A percentile compares a stretch with the other conserved stretches of the same genome.
These are phyloP conservation scores for Cicer pinnatifidum DNA, from an alignment of 306 rosid species.

Conservation along the genomic window DNA sequence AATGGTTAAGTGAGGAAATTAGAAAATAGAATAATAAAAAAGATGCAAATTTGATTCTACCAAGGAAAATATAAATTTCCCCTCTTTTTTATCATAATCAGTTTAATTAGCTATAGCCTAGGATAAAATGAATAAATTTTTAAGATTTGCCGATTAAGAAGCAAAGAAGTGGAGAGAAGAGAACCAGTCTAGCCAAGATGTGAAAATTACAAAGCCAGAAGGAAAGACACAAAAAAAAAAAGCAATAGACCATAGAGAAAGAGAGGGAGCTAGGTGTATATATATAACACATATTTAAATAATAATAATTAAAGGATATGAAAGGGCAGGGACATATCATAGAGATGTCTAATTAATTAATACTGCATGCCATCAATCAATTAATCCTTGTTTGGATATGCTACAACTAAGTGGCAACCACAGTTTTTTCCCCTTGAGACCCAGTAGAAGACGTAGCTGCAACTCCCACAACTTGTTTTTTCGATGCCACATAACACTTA, in stretches of 20 bases:
- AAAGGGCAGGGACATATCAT: conserved; percentile 5
- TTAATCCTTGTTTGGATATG: conserved; percentile 1
- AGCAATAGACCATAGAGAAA: neutral
- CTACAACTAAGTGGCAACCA: conserved; percentile 55
- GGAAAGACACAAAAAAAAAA: conserved; percentile 1
- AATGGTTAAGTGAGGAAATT: too few species aligned
- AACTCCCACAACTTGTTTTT: conserved; percentile 47
- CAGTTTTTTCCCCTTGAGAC: conserved; percentile 52
- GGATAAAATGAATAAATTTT: neutral
- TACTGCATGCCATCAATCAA: conserved; percentile 5
- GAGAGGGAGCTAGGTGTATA: neutral
- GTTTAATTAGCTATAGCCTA: too few species aligned
- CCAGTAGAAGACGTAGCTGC: conserved; percentile 36
- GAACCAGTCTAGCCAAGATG: neutral
- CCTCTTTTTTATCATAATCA: too few species aligned
- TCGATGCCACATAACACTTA: conserved; percentile 60
- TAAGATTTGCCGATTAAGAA: neutral
- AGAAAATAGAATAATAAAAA: too few species aligned
- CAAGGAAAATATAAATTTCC: too few species aligned
- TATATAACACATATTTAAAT: conserved; percentile 21
- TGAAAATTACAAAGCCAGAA: conserved; percentile 39
- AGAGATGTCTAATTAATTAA: neutral
- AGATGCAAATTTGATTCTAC: too few species aligned
- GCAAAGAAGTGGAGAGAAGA: neutral
- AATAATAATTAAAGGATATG: neutral